Base-by-base conservation (phyloP, 495 filamentous ascomycete species). In the Daldinia decipiens region DNA sequence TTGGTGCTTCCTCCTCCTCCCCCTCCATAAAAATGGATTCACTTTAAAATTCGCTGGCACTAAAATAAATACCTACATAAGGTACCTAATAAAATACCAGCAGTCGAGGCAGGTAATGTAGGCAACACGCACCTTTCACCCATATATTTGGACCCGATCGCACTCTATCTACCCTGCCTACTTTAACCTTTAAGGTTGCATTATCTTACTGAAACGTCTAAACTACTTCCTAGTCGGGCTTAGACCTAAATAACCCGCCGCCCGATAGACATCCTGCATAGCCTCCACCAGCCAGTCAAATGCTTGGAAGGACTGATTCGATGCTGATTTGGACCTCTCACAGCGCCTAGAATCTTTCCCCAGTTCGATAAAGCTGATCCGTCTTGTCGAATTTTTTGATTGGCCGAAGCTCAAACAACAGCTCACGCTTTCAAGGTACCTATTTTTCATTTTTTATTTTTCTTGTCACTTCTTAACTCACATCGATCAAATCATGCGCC, bases 351-450 rank as follows among this genome's bases (percentile, higher is more conserved):
- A 64, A 52, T 56, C 47, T 71, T 71, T 71, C 72, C 71, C 71
- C 71, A 74, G 70, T 64, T 68, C 45, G 36, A 58, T 54, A 50
- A 15, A 62, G 50, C 34, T 58, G 56, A 65, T 62, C 52, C 19
- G 43, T 53, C 24, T 17, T 31, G 17, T 73, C 61, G 73, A 78
- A 73, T 82, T 82, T 82, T 82, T 71, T 81, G 77, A 83, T 83
- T 83, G 82, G 82, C 17, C 72, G 17, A 72, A 62, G 73, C 65
- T 73, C 31, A 61, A 68, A 77, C 77, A 59, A 68, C 79, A 78
- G 56, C 67, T 78, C 31, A 29, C 7, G 34, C 70, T 76, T 78
- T 68, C 71, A 77, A 76, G 74, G 26, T 82, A 79, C 75, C 76
- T 73, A 67, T 62, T 73, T 76, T 50, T 59, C 47, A 39, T 59